A percentile compares a stretch with the other conserved stretches of the same genome.
phyloP scores from a whole-genome alignment of 2,329 filamentous ascomycete genomes.

The Orbilia blumenaviensis region DNA sequence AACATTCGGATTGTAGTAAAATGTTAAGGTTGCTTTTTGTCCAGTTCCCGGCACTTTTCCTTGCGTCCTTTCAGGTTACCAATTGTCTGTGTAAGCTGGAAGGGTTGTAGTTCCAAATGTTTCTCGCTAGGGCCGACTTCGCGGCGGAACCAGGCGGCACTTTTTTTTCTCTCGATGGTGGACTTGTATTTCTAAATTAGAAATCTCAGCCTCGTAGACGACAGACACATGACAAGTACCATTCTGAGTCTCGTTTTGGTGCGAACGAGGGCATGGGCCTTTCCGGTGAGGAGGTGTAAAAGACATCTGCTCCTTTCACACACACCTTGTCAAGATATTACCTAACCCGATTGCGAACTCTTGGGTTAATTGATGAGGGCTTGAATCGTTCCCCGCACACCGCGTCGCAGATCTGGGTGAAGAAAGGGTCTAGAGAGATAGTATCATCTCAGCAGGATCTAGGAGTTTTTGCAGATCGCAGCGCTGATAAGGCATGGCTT shows the following conservation, averaged over 20 bases:
- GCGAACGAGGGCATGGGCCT: constrained; percentile 10
- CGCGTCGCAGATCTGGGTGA: background rate
- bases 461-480: constrained; percentile 16
- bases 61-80: background rate
- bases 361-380: constrained; percentile 5
- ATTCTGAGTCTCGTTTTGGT: constrained; percentile 30
- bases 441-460: constrained; percentile 10
- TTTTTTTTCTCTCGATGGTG: constrained; percentile 12
- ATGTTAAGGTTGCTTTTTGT: background rate
- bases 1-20: background rate
- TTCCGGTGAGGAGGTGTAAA: background rate
- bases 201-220: constrained; percentile 37
- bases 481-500: constrained; percentile 29
- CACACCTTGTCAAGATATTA: constrained; percentile 49
- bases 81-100: background rate
- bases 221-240: constrained; percentile 33
- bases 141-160: constrained; percentile 38
- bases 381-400: constrained; percentile 7
- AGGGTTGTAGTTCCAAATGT: constrained; percentile 5
- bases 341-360: constrained; percentile 50
- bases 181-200: constrained; percentile 34
- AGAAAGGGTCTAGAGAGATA: constrained; percentile 14
- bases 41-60: constrained; percentile 20
- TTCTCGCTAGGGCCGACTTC: constrained; percentile 44
- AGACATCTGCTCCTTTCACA: constrained; percentile 23